phyloP scores from a whole-genome alignment of 2,329 filamentous ascomycete genomes.

The Pseudogymnoascus destructans region DNA sequence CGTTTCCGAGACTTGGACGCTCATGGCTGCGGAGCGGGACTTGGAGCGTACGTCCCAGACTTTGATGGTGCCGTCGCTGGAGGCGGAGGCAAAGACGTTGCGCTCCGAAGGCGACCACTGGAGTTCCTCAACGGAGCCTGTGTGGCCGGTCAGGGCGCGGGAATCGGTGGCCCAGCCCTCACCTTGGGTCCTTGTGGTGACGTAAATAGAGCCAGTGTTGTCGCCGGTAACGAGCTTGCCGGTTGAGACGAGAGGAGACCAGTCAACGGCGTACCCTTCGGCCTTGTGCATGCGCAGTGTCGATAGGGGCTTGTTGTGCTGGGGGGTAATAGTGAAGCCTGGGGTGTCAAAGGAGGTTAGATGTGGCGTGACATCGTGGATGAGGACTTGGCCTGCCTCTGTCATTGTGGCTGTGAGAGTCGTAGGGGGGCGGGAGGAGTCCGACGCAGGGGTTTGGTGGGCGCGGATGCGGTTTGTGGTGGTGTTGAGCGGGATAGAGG shows the following conservation, averaged over 20 bases:
- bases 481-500: slow-evolving; percentile 69
- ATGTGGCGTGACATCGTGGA: slow-evolving; percentile 89
- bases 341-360: slow-evolving; percentile 82
- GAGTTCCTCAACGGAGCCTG: slow-evolving; percentile 77
- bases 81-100: slow-evolving; percentile 88
- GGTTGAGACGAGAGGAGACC: slow-evolving; percentile 69
- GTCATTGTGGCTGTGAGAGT: slow-evolving; percentile 88
- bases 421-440: slow-evolving; percentile 57
- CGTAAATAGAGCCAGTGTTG: slow-evolving; percentile 77
- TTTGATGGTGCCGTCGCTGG: slow-evolving; percentile 85
- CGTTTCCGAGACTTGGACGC: slow-evolving; percentile 66
- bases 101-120: slow-evolving; percentile 93
- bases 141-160: slow-evolving; percentile 71
- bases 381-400: slow-evolving; percentile 75
- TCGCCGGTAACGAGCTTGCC: slow-evolving; percentile 89
- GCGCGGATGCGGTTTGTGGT: slow-evolving; percentile 90
- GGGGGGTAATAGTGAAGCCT: slow-evolving; percentile 63
- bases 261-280: slow-evolving; percentile 95
- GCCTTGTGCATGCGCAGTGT: slow-evolving; percentile 84
- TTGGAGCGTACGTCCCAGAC: slow-evolving; percentile 94
- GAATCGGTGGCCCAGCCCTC: slow-evolving; percentile 84
- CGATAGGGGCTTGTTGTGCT: slow-evolving; percentile 76
- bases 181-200: slow-evolving; percentile 73
- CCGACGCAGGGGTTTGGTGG: slow-evolving; percentile 63
- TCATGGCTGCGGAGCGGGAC: slow-evolving; percentile 74